Evolutionary conservation across 2,329 filamentous ascomycete genomes (phyloP).

Genomic region (Apiospora marii): DNA sequence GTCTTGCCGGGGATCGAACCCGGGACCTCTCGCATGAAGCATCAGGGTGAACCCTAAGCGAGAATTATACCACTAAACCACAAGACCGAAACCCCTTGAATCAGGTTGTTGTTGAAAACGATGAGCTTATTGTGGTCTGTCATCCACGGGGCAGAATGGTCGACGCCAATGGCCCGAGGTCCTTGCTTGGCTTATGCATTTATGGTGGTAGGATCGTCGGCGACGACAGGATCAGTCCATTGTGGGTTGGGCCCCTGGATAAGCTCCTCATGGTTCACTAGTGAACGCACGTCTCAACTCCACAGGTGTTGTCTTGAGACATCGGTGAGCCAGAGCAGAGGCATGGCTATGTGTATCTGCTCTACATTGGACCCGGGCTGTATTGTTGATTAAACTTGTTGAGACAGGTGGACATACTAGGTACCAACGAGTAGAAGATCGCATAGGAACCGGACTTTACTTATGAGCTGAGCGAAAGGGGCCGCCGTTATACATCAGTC

Average conservation of each 20-base stretch:
- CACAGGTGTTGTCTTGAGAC: neutral
- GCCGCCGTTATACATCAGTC: neutral
- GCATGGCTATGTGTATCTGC: neutral
- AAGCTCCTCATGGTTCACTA: neutral
- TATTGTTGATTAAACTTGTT: too few species aligned
- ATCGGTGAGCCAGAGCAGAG: neutral
- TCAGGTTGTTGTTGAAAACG: neutral
- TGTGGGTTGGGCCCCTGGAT: slow-evolving; percentile 2
- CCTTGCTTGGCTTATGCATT: neutral
- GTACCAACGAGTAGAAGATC: neutral
- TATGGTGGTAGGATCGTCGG: slow-evolving; percentile 5
- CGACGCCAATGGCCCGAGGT: neutral
- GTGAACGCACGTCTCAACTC: neutral
- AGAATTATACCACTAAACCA: slow-evolving; percentile 26
- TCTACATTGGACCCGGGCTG: neutral
- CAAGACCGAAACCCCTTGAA: slow-evolving; percentile 21
- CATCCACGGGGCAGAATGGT: neutral
- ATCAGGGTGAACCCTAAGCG: slow-evolving; percentile 24
- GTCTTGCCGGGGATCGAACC: slow-evolving; percentile 25
- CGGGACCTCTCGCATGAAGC: slow-evolving; percentile 24
- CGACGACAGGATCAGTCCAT: slow-evolving; percentile 7
- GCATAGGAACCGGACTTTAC: neutral
- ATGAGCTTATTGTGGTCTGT: neutral
- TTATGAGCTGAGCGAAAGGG: neutral
- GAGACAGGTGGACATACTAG: neutral